Evolutionary conservation across 2,329 filamentous ascomycete species (phyloP), one percentile per base, ranked within the genome.

Genomic region (Cadophora malorum): DNA sequence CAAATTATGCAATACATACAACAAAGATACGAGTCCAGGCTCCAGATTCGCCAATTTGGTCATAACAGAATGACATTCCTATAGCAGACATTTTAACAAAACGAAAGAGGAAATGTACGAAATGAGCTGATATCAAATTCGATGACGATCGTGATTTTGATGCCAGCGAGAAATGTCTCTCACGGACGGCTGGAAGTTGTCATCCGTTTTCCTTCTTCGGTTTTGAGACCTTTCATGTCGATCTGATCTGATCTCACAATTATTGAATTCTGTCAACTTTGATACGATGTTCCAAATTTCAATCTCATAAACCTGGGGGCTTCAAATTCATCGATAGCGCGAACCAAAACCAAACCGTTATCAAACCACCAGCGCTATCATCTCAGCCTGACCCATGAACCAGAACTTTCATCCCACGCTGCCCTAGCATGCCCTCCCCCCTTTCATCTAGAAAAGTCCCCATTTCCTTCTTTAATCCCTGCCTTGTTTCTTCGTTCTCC

Each of bases 401-500:
- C 41, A 16, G 16, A 45, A 16, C 41, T 5, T 28, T 28, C 41
- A 45, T 45, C 41, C 41, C 41, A 45, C 41, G 41, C 41, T 16
- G 41, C 41, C 45, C 31, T 52, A 5, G 28, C 28, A 28, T 28
- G 28, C 28, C 28, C 31, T 31, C 23, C 47, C 47, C 33, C 31
- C 33, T 49, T 64, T 67, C 65, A 25, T 70, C 64, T 69, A 45
- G 45, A 68, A 72, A 71, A 63, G 64, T 67, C 67, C 70, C 53
- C 50, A 56, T 50, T 50, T 41, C 47, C n/a, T 70, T 67, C 68
- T 70, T 33, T 49, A 14, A 69, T 63, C 69, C 67, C 55, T 70
- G 63, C 58, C 68, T 70, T 69, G 69, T 67, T 69, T 67, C 70
- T 50, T 35, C 47, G 12, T 69, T 66, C 67, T 70, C 41, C 47